These are phyloP conservation scores for Glomus cerebriforme DNA, from an alignment of 192 early-diverging fungal genomes.

Conservation along the genomic window DNA sequence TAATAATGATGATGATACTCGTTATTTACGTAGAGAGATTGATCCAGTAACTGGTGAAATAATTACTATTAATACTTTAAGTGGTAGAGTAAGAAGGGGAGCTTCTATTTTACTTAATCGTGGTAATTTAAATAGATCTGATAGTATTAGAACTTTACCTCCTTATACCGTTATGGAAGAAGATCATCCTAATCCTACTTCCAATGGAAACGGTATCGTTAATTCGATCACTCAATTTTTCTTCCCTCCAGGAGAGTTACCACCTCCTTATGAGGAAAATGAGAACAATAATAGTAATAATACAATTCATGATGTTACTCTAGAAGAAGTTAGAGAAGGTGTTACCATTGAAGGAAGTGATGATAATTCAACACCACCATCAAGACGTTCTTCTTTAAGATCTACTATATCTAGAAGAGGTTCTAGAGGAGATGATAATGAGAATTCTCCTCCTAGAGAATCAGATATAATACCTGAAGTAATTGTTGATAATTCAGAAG, in stretches of 20 bases:
- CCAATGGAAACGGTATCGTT: background rate
- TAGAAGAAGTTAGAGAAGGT: slow-evolving; percentile 8
- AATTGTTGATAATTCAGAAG: too few relatives aligned
- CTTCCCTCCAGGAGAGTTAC: background rate
- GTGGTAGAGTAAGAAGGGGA: background rate
- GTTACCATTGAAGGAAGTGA: background rate
- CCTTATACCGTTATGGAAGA: background rate
- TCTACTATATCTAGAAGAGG: too few relatives aligned
- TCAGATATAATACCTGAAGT: too few relatives aligned
- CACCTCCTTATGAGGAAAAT: background rate
- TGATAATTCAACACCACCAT: too few relatives aligned
- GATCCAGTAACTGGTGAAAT: background rate
- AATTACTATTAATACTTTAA: background rate
- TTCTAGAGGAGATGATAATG: too few relatives aligned
- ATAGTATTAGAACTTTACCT: background rate
- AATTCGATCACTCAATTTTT: background rate
- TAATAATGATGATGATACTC: too few relatives aligned
- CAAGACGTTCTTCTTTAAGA: too few relatives aligned
- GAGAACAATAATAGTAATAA: background rate
- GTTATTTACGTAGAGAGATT: too few relatives aligned
- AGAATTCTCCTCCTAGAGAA: too few relatives aligned
- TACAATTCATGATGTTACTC: background rate
- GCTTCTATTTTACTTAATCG: background rate
- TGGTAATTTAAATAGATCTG: background rate
- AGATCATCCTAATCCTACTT: background rate